Evolutionary conservation across 306 rosid genomes (phyloP).

Genomic region (Sechiopsis laciniata): DNA sequence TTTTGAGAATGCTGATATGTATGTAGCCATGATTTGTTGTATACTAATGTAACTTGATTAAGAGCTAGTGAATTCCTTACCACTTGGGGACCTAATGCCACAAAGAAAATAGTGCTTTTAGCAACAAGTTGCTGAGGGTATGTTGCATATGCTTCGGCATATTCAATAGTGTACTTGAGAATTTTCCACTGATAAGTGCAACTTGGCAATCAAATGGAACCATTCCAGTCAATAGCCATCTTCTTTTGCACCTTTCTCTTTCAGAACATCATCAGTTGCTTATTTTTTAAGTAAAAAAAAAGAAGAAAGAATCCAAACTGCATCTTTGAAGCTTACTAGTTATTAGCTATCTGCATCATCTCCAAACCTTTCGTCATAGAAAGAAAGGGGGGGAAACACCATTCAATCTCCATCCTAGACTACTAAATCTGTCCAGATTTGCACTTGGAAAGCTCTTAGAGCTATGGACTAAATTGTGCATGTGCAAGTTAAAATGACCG

Average conservation of each 20-base stretch:
- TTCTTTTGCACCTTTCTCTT: background rate
- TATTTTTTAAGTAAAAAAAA: background rate
- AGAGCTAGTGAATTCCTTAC: background rate
- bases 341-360: background rate
- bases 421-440: background rate
- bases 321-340: background rate
- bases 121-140: conserved; percentile 7
- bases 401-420: background rate
- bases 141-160: background rate
- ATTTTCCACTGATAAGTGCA: too few species aligned
- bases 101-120: background rate
- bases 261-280: background rate
- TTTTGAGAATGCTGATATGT: conserved; percentile 25
- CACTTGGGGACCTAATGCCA: conserved; percentile 5
- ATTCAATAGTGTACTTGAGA: background rate
- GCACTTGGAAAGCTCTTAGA: background rate
- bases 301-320: too few species aligned
- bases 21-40: conserved; percentile 32
- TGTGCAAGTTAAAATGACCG: background rate
- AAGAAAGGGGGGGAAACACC: background rate
- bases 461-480: background rate
- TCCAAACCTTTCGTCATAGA: background rate
- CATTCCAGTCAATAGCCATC: background rate
- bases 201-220: background rate
- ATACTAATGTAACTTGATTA: conserved; percentile 21